A percentile compares a stretch with the other conserved stretches of the same genome.
Conservation (phyloP, 805 yeast genomes). For the Scheffersomyces coipomensis region DNA sequence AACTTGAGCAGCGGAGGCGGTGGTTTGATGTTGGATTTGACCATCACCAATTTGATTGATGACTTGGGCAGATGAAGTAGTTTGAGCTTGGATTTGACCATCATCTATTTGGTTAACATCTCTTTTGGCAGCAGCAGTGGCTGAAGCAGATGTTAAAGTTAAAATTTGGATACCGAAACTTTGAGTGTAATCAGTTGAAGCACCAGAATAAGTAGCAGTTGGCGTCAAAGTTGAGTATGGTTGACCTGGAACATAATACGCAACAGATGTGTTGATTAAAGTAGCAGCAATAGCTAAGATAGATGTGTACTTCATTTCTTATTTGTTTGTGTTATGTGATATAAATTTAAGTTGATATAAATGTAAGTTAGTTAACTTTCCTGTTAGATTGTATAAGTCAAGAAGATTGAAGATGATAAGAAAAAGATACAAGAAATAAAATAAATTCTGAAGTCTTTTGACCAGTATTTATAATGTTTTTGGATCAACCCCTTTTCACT, state of each 20-base stretch:
- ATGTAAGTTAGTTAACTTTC: too few species aligned
- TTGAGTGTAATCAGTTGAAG: slow-evolving; percentile 52
- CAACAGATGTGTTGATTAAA: slow-evolving; percentile 48
- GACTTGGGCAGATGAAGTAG: slow-evolving; percentile 31
- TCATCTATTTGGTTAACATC: slow-evolving; percentile 56
- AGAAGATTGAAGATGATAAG: not conserved
- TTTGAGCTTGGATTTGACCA: slow-evolving; percentile 28
- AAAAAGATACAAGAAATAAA: not conserved
- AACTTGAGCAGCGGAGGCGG: slow-evolving; percentile 35
- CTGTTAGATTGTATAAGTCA: too few species aligned
- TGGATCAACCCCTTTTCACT: not conserved
- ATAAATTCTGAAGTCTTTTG: not conserved
- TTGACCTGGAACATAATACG: slow-evolving; percentile 65
- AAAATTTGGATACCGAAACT: slow-evolving; percentile 70
- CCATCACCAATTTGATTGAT: slow-evolving; percentile 45
- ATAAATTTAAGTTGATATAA: too few species aligned
- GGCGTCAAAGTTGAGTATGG: slow-evolving; percentile 78
- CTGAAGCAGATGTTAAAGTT: slow-evolving; percentile 34
- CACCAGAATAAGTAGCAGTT: slow-evolving; percentile 51
- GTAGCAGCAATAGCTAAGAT: slow-evolving; percentile 25
- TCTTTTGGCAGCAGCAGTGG: slow-evolving; percentile 24
- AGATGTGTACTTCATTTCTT: slow-evolving; percentile 21
- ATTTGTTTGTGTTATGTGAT: slow-evolving; percentile 1
- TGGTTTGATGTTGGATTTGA: slow-evolving; percentile 41
- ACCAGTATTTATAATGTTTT: not conserved